Percentiles rank a stretch among this genome's conserved stretches.
Conservation (phyloP, 2,329 filamentous ascomycete genomes). For the Penicillium palitans region DNA sequence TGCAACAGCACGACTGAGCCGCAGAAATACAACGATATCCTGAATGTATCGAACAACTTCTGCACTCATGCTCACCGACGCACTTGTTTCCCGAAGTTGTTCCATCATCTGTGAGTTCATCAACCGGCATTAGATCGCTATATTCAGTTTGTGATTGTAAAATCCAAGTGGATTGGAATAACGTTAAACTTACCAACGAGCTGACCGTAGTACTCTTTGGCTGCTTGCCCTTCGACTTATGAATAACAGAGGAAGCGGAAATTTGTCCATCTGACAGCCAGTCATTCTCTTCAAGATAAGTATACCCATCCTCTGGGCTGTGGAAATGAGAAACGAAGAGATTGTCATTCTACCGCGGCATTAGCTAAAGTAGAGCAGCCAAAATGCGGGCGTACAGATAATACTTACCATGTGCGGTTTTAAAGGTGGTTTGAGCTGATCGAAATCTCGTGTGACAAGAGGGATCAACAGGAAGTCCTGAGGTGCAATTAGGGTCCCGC, state of each 20-base stretch:
- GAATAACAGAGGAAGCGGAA: constrained; percentile 42
- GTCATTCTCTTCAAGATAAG: constrained; percentile 67
- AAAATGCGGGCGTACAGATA: neutral
- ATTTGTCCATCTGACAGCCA: constrained; percentile 37
- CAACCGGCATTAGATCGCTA: constrained; percentile 1
- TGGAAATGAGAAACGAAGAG: constrained; percentile 90
- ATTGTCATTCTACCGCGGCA: constrained; percentile 63
- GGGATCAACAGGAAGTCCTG: constrained; percentile 78
- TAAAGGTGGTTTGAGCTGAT: constrained; percentile 34
- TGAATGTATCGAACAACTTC: constrained; percentile 82
- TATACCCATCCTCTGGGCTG: constrained; percentile 67
- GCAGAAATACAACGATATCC: constrained; percentile 83
- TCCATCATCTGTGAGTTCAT: constrained; percentile 49
- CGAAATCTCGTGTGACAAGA: constrained; percentile 53
- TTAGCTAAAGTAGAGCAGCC: neutral
- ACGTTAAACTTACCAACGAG: constrained; percentile 21
- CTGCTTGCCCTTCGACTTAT: constrained; percentile 25
- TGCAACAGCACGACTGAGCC: constrained; percentile 80
- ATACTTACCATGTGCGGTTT: constrained; percentile 45
- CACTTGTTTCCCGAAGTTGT: constrained; percentile 59
- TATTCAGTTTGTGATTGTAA: neutral
- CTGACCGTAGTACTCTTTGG: constrained; percentile 25
- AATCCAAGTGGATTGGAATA: neutral
- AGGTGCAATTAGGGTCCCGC: constrained; percentile 70
- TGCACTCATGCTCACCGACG: constrained; percentile 64